A percentile compares a stretch with the other conserved stretches of the same genome.
These are phyloP conservation scores for Saccharomycopsis malanga DNA, from an alignment of 805 yeast genomes.

Conservation along the genomic window DNA sequence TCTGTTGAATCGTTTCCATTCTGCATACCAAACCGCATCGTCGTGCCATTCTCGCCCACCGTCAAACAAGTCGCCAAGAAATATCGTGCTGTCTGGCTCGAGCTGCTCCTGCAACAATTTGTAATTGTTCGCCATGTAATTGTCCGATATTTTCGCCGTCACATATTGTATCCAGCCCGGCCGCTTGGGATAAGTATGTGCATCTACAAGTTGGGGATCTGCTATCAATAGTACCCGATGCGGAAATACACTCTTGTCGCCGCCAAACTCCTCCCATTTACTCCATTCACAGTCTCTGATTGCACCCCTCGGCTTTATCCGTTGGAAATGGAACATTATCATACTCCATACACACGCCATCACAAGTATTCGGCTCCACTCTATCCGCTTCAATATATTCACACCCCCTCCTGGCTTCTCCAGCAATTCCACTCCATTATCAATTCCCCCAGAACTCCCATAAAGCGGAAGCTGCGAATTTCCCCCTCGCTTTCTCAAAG, in stretches of 20 bases:
- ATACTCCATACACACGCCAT: constrained; percentile 36
- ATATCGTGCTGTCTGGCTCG: constrained; percentile 69
- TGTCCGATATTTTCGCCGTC: constrained; percentile 62
- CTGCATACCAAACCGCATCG: constrained; percentile 56
- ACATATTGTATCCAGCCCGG: constrained; percentile 43
- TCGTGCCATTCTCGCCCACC: constrained; percentile 88
- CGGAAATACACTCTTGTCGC: constrained; percentile 3
- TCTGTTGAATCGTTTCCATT: constrained; percentile 56
- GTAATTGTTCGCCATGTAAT: constrained; percentile 74
- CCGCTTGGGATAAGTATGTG: constrained; percentile 74
- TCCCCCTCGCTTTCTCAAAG: too few species aligned
- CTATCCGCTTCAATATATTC: too few species aligned
- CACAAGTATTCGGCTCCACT: constrained; percentile 22
- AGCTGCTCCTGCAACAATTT: constrained; percentile 47
- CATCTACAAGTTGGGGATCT: constrained; percentile 93
- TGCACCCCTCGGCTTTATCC: constrained; percentile 40
- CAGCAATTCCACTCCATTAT: too few species aligned
- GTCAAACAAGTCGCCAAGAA: constrained; percentile 88
- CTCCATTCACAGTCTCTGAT: constrained; percentile 37
- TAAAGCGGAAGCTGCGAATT: too few species aligned
- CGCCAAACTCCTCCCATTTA: constrained; percentile 16
- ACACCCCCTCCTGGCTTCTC: too few species aligned
- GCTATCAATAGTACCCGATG: constrained; percentile 64
- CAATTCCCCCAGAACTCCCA: too few species aligned
- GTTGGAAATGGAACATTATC: constrained; percentile 46